A percentile compares a stretch with the other conserved stretches of the same genome.
Evolutionary conservation across 139 green algal species (phyloP).

Genomic region (Chlorella ohadii): DNA sequence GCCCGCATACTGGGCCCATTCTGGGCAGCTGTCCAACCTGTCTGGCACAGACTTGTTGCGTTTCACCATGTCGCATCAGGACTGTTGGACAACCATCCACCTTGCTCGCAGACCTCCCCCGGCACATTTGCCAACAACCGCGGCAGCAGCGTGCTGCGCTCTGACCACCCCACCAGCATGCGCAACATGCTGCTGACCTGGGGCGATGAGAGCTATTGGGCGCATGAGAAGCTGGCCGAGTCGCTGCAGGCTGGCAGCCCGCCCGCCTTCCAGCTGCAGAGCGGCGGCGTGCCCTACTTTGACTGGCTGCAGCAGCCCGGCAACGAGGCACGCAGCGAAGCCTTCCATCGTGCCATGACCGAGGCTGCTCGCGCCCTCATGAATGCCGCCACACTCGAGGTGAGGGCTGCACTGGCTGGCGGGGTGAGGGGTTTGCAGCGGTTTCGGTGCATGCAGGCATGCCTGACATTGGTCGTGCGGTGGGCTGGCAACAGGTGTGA

Average conservation of each 20-base stretch:
- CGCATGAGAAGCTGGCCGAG: background rate
- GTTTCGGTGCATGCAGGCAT: too few relatives aligned
- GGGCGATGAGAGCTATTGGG: slow-evolving; percentile 18
- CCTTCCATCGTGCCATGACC: background rate
- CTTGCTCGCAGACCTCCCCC: background rate
- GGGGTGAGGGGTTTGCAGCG: too few relatives aligned
- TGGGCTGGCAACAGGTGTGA: too few relatives aligned
- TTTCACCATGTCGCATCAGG: too few relatives aligned
- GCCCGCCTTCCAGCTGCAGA: slow-evolving; percentile 1
- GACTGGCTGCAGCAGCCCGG: background rate
- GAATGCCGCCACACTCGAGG: background rate
- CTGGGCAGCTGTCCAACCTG: too few relatives aligned
- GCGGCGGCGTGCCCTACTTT: background rate
- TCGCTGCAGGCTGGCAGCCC: background rate
- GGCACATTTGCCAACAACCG: slow-evolving; percentile 22
- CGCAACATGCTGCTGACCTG: background rate
- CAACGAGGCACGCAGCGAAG: background rate
- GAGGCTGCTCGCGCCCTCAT: background rate
- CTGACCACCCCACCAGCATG: background rate
- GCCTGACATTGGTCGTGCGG: too few relatives aligned
- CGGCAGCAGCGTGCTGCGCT: background rate
- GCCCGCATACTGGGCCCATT: too few relatives aligned
- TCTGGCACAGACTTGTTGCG: too few relatives aligned
- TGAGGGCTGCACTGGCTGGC: too few relatives aligned
- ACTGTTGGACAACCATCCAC: too few relatives aligned